Evolutionary conservation across 306 rosid genomes (phyloP).

Genomic region (Psophocarpus tetragonolobus): DNA sequence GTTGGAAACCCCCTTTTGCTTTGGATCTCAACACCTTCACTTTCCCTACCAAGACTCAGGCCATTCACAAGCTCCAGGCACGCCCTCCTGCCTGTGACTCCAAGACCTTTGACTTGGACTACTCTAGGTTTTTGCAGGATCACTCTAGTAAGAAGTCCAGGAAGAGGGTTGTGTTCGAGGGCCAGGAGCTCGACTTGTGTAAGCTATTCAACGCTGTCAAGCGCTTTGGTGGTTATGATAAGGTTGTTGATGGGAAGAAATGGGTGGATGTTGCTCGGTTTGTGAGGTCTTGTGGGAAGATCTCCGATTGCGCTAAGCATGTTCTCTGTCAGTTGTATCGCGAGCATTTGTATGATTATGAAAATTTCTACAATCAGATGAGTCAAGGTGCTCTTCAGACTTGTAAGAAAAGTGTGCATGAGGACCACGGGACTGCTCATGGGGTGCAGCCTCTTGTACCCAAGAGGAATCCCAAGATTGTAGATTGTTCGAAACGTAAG

Average conservation of each 20-base stretch:
- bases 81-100: conserved; percentile 80
- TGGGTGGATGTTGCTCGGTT: conserved; percentile 90
- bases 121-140: conserved; percentile 76
- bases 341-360: conserved; percentile 88
- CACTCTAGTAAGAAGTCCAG: conserved; percentile 61
- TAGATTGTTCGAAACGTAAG: conserved; percentile 49
- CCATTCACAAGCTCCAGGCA: conserved; percentile 87
- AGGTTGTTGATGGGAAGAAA: conserved; percentile 74
- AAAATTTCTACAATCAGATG: conserved; percentile 52
- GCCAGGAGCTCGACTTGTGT: conserved; percentile 85
- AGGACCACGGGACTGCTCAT: conserved; percentile 46
- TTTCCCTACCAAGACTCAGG: conserved; percentile 88
- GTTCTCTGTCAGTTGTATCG: conserved; percentile 76
- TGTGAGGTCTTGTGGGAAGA: conserved; percentile 53
- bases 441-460: conserved; percentile 39
- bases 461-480: conserved; percentile 56
- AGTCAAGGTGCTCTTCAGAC: conserved; percentile 42
- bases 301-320: conserved; percentile 86
- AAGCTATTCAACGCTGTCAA: conserved; percentile 78
- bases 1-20: conserved; percentile 95
- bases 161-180: conserved; percentile 81
- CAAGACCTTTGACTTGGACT: conserved; percentile 84
- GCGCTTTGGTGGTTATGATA: conserved; percentile 85
- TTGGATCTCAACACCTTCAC: conserved; percentile 65
- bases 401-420: conserved; percentile 55